Evolutionary conservation across 2,329 filamentous ascomycete species (phyloP), one percentile per base, ranked within the genome.

Genomic region (Geosmithia morbida): DNA sequence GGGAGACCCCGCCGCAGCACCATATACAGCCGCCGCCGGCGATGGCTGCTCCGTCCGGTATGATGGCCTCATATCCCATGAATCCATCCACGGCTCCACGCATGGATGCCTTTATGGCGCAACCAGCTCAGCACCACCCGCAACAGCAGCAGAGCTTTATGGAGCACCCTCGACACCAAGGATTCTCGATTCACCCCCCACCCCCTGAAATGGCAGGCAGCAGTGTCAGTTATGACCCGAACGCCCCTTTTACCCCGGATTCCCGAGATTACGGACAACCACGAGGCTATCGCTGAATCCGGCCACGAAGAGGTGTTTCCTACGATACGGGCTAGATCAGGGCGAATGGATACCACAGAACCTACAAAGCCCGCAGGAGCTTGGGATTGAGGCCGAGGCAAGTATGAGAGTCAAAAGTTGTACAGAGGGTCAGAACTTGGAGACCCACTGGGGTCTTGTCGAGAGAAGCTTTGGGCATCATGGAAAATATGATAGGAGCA

Each of bases 1-100:
- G 63, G 63, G 61, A 63, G 41, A 43, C 57, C 2, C 50, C 58
- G 13, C 59, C 58, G 44, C 46, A 55, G 18, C 51, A 57, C 11
- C 51, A 53, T 13, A 53, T 55, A 18, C 51, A 56, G 45, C 46
- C 53, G 19, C 51, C 50, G 50, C 16, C 49, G 11, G 14, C 33
- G 13, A 16, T 16, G 11, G 14, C 14, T 11, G 13, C 33, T 37
- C 6, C 11, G 3, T 3, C 33, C 11, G 13, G 14, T 13, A 37
- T 37, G 33, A 37, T 37, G 33, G 10, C 33, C 6, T 11, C 33
- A 11, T 37, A 37, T 37, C 14, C 33, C 33, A 16, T 37, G 3
- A 37, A 37, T 11, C 33, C 33, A 37, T 5, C 33, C 13, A 7
- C 47, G 16, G 44, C 26, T 16, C 19, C 46, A 13, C 52, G 52